Evolutionary conservation across 1,139 yeast species (phyloP).

Genomic region (Magnusiomyces tetraspermus): DNA sequence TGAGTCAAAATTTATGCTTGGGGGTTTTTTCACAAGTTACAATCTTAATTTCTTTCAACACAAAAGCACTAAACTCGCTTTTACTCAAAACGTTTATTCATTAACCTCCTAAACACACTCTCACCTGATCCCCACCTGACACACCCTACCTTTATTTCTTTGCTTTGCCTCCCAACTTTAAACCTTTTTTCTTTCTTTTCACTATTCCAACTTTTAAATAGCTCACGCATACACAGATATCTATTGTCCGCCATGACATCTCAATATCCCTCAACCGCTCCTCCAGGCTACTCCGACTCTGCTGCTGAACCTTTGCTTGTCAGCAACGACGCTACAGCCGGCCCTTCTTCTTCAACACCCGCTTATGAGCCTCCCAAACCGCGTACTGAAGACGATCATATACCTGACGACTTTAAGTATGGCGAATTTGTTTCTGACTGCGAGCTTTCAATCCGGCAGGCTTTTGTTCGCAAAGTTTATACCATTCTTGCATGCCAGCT

Average conservation of each 20-base stretch:
- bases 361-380: slow-evolving; percentile 14
- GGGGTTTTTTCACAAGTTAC: too few species aligned
- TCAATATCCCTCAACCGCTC: slow-evolving; percentile 8
- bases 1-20: too few species aligned
- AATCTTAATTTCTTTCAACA: too few species aligned
- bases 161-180: too few species aligned
- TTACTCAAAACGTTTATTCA: too few species aligned
- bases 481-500: slow-evolving; percentile 59
- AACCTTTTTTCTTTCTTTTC: too few species aligned
- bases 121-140: too few species aligned
- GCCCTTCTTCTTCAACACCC: not conserved
- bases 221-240: not conserved
- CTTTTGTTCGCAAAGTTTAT: slow-evolving; percentile 73
- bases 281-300: slow-evolving; percentile 14
- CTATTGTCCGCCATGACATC: not conserved
- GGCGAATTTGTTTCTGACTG: slow-evolving; percentile 71
- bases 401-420: slow-evolving; percentile 72
- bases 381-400: slow-evolving; percentile 24
- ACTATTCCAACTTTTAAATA: too few species aligned
- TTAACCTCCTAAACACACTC: too few species aligned
- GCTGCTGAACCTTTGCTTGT: slow-evolving; percentile 14
- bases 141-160: too few species aligned
- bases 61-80: too few species aligned
- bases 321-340: slow-evolving; percentile 7
- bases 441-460: slow-evolving; percentile 63